Conservation (phyloP, 305 asterid genomes). For the Rubia peregrina region DNA sequence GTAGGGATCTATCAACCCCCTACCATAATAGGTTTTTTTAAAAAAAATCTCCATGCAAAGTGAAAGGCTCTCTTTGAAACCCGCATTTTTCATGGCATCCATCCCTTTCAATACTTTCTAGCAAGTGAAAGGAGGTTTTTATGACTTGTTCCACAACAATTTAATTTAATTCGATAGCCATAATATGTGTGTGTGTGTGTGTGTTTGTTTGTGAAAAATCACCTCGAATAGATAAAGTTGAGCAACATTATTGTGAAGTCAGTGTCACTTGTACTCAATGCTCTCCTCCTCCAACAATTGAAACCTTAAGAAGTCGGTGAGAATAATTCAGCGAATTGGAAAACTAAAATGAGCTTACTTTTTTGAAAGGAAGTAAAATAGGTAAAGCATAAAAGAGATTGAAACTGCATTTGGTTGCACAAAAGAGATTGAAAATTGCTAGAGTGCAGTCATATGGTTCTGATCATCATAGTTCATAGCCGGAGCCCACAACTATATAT, state of each 20-base stretch:
- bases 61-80: too few relatives aligned
- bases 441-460: too few relatives aligned
- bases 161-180: background rate
- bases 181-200: background rate
- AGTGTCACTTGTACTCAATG: conserved; percentile 26
- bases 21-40: too few relatives aligned
- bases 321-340: background rate
- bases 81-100: background rate
- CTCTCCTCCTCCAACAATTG: conserved; percentile 27
- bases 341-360: background rate
- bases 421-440: too few relatives aligned
- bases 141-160: background rate
- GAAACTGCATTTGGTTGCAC: too few relatives aligned
- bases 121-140: background rate
- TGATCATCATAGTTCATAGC: too few relatives aligned
- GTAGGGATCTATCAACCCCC: too few relatives aligned
- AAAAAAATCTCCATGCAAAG: too few relatives aligned
- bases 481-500: too few relatives aligned
- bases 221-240: conserved; percentile 33
- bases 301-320: conserved; percentile 19
- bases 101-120: background rate
- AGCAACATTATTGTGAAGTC: conserved; percentile 35
- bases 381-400: background rate
- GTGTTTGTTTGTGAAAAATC: conserved; percentile 6
- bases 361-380: background rate